Percentiles rank a stretch among this genome's conserved stretches.
Conservation (phyloP, 768 basidiomycete species). For the Gelatoporia subvermispora region DNA sequence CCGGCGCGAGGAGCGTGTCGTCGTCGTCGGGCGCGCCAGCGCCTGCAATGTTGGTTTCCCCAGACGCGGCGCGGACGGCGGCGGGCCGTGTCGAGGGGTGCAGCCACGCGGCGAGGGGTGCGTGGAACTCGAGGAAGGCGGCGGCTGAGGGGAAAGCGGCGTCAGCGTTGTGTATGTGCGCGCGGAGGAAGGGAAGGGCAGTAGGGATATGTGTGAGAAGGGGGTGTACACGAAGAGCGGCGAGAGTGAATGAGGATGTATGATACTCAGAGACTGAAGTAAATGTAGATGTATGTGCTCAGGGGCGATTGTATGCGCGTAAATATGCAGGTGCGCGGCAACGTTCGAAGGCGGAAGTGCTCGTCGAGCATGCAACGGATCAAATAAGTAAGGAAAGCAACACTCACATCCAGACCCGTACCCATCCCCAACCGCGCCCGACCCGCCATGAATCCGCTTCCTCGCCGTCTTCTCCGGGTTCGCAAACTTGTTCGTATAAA, state of each 20-base stretch:
- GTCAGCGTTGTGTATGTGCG: no score
- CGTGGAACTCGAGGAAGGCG: slow-evolving; percentile 31
- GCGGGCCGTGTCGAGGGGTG: slow-evolving; percentile 34
- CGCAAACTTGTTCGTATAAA: slow-evolving; percentile 61
- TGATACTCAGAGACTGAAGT: no score
- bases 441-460: slow-evolving; percentile 74
- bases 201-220: neutral
- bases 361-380: neutral
- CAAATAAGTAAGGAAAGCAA: neutral
- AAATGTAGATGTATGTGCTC: no score
- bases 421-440: slow-evolving; percentile 48
- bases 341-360: no score
- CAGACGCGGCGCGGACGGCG: no score
- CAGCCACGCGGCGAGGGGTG: slow-evolving; percentile 63
- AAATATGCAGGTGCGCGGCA: neutral
- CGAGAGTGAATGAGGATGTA: no score
- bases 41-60: no score
- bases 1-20: slow-evolving; percentile 64
- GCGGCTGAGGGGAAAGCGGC: slow-evolving; percentile 12
- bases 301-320: no score
- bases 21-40: slow-evolving; percentile 38
- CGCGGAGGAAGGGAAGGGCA: neutral
- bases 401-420: slow-evolving; percentile 55
- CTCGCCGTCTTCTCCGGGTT: slow-evolving; percentile 45
- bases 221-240: neutral